phyloP scores from a whole-genome alignment of 2,329 filamentous ascomycete species.

The Epichloe hybrida region DNA sequence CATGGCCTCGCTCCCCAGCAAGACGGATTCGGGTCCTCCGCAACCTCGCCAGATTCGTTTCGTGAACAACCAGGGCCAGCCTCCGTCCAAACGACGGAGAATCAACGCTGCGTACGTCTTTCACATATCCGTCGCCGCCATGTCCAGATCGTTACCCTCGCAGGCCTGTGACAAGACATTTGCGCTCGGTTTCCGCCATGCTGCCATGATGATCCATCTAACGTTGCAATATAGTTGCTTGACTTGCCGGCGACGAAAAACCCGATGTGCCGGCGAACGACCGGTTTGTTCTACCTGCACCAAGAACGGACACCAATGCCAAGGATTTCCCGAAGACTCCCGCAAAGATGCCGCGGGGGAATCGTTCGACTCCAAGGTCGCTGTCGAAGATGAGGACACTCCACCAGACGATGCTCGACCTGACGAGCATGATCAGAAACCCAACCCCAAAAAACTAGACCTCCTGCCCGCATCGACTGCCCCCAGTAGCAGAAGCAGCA shows the following conservation, averaged over 20 bases:
- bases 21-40: constrained; percentile 24
- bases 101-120: constrained; percentile 62
- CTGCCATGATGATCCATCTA: background rate
- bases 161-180: background rate
- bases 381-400: constrained; percentile 7
- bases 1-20: constrained; percentile 34
- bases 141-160: background rate
- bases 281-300: constrained; percentile 59
- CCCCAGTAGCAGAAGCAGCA: background rate
- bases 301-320: constrained; percentile 55
- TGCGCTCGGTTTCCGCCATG: background rate
- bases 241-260: constrained; percentile 65
- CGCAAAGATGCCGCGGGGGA: constrained; percentile 28
- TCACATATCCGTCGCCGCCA: background rate
- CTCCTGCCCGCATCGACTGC: background rate
- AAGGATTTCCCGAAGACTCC: constrained; percentile 48
- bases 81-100: constrained; percentile 63
- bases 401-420: constrained; percentile 1
- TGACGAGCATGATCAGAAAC: constrained; percentile 2
- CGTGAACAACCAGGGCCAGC: constrained; percentile 70
- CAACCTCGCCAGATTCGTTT: constrained; percentile 55
- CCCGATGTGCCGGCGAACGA: constrained; percentile 59
- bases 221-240: constrained; percentile 36
- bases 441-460: background rate
- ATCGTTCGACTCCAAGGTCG: constrained; percentile 9